phyloP scores from a whole-genome alignment of 2,329 filamentous ascomycete species.

The Aspergillus sp. region DNA sequence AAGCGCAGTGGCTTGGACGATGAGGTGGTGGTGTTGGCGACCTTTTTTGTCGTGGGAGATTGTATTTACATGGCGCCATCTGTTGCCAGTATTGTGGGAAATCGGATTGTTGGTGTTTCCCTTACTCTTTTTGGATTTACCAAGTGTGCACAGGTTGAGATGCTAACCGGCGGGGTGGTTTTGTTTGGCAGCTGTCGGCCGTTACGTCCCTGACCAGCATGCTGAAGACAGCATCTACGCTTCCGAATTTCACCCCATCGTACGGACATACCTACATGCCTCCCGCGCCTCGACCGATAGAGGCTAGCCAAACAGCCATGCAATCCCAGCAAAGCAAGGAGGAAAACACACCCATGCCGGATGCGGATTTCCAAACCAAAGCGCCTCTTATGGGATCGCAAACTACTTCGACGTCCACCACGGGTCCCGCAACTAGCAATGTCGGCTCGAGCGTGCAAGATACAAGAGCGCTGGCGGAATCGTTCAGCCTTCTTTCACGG shows the following conservation, averaged over 20 bases:
- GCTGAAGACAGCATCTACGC: conserved; percentile 44
- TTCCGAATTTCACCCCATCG: conserved; percentile 51
- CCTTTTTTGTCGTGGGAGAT: conserved; percentile 55
- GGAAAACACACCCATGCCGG: conserved; percentile 41
- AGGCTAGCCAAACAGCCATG: conserved; percentile 24
- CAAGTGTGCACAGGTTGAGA: too few species aligned
- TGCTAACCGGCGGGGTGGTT: not conserved
- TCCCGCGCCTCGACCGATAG: conserved; percentile 36
- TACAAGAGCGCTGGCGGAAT: conserved; percentile 37
- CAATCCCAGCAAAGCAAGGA: conserved; percentile 39
- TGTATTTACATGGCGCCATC: conserved; percentile 56
- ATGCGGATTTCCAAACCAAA: conserved; percentile 23
- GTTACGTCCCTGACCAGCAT: conserved; percentile 50
- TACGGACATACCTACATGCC: conserved; percentile 53
- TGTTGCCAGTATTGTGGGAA: conserved; percentile 50
- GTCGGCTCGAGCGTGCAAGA: conserved; percentile 25
- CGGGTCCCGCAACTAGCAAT: conserved; percentile 1
- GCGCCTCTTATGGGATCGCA: conserved; percentile 17
- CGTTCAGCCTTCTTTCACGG: conserved; percentile 43
- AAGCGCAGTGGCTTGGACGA: conserved; percentile 38
- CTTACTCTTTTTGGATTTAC: not conserved
- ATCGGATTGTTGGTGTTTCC: conserved; percentile 41
- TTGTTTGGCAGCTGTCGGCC: conserved; percentile 41
- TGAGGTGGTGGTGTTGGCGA: conserved; percentile 47
- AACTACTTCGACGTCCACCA: not conserved